These are phyloP conservation scores for Penicillium sp. DNA, from an alignment of 2,329 filamentous ascomycete genomes.

Conservation along the genomic window DNA sequence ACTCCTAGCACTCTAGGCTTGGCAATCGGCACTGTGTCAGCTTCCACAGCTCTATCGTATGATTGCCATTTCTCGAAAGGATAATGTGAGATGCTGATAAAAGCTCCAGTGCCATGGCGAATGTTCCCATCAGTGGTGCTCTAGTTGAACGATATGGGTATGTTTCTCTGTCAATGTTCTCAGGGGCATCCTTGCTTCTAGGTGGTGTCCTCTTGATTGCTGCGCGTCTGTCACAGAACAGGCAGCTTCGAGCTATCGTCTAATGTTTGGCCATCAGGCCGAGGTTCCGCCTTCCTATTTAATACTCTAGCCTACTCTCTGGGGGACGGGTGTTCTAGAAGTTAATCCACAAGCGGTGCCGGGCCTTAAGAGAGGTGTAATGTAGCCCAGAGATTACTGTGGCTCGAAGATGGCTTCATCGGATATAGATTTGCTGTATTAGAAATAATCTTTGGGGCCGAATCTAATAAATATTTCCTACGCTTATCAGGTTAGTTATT, in stretches of 20 bases:
- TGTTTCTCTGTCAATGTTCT: constrained; percentile 35
- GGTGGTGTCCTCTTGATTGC: constrained; percentile 19
- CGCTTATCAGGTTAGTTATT: rapidly evolving
- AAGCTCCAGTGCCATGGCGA: constrained; percentile 31
- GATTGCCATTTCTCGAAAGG: constrained; percentile 10
- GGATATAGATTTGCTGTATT: not conserved
- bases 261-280: not conserved
- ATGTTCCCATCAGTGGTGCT: constrained; percentile 38
- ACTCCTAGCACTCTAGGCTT: constrained; percentile 34
- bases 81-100: not conserved
- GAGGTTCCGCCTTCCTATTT: not conserved
- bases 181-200: constrained; percentile 26
- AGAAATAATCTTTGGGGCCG: not conserved
- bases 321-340: too few relatives aligned
- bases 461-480: not conserved
- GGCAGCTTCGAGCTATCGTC: constrained; percentile 5
- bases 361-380: not conserved
- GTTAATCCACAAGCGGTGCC: too few relatives aligned
- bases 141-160: constrained; percentile 36
- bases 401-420: not conserved
- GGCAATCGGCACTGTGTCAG: constrained; percentile 38
- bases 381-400: not conserved
- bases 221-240: constrained; percentile 9
- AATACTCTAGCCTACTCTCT: not conserved
- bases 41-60: constrained; percentile 38